These are phyloP conservation scores for Mucor circinelloides DNA, from an alignment of 371 early-diverging fungal species.

Conservation along the genomic window DNA sequence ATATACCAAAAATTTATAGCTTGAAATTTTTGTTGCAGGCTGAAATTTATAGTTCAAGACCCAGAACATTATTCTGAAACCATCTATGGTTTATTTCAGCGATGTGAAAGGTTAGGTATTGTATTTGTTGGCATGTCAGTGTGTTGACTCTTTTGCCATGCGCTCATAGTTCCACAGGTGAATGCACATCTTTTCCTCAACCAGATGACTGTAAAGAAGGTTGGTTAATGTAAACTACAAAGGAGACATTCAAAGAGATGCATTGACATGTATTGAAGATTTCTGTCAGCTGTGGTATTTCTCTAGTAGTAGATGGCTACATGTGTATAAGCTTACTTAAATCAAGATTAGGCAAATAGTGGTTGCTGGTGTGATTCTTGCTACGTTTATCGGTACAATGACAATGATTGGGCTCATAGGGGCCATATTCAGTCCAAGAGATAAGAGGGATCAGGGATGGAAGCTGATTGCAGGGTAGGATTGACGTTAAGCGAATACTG, in stretches of 20 bases:
- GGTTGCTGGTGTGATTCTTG: constrained; percentile 32
- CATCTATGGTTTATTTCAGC: constrained; percentile 24
- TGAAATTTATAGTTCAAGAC: constrained; percentile 21
- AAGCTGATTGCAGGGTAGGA: constrained; percentile 33
- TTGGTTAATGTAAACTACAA: neutral
- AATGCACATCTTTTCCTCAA: constrained; percentile 36
- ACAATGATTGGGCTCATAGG: constrained; percentile 31
- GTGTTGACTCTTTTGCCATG: neutral
- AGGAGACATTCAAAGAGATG: neutral
- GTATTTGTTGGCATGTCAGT: neutral
- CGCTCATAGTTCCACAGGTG: constrained; percentile 22
- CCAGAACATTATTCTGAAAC: constrained; percentile 31
- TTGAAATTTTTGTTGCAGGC: constrained; percentile 4
- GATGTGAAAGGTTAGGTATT: constrained; percentile 19
- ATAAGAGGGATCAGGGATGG: constrained; percentile 37
- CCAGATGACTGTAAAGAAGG: constrained; percentile 31
- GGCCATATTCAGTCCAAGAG: constrained; percentile 29
- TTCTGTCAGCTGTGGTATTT: constrained; percentile 28
- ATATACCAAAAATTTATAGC: neutral
- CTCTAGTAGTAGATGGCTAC: neutral
- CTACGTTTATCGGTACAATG: constrained; percentile 26
- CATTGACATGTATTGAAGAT: constrained; percentile 3
- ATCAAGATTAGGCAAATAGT: constrained; percentile 28
- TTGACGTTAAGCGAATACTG: neutral
- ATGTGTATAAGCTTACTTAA: neutral